phyloP scores from a whole-genome alignment of 2,329 filamentous ascomycete species.

The Alternaria gansuensis region DNA sequence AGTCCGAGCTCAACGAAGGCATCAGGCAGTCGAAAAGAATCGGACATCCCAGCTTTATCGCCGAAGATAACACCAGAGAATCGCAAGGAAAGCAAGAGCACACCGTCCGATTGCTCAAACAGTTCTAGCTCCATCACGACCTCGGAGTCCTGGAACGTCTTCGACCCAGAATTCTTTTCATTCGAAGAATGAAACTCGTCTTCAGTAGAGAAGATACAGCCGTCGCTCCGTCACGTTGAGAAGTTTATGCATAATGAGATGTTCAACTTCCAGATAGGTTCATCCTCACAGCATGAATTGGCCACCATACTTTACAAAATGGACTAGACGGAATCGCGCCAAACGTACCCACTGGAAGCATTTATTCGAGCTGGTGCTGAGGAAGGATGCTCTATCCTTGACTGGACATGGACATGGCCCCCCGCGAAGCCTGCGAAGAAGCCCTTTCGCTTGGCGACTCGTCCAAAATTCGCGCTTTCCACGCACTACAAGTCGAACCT shows the following conservation, averaged over 20 bases:
- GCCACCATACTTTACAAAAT: background rate
- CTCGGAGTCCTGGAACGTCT: background rate
- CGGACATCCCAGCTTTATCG: no score
- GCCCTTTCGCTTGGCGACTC: background rate
- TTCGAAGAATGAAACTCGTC: background rate
- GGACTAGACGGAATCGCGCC: background rate
- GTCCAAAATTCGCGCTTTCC: background rate
- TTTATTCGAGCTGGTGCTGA: background rate
- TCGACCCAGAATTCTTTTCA: background rate
- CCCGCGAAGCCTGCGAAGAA: background rate
- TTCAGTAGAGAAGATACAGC: no score
- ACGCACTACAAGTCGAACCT: background rate
- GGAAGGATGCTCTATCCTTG: background rate
- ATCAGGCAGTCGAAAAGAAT: background rate
- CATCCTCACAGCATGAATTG: background rate
- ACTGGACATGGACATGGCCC: background rate
- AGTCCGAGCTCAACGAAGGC: background rate
- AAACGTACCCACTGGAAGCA: background rate
- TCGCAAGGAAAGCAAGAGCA: background rate
- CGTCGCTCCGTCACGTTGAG: background rate
- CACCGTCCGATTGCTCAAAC: background rate
- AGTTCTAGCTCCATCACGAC: background rate
- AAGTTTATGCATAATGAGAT: background rate
- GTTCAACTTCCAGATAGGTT: rapidly evolving
- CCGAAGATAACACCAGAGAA: background rate